A percentile compares a stretch with the other conserved stretches of the same genome.
These are phyloP conservation scores for Cladophialophora exuberans DNA, from an alignment of 2,329 filamentous ascomycete species.

Conservation along the genomic window DNA sequence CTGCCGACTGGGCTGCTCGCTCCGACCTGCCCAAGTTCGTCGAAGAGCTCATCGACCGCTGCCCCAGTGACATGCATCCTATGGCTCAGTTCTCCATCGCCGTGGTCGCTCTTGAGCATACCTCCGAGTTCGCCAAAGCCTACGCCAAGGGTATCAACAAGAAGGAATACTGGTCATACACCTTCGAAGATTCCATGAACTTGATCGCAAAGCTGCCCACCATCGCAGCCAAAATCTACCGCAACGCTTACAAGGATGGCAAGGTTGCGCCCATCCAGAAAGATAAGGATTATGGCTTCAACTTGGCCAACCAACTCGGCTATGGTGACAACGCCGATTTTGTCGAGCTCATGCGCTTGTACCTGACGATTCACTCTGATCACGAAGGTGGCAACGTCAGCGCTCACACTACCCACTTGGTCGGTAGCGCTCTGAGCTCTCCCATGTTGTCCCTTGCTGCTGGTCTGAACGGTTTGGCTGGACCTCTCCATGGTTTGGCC, in stretches of 20 bases:
- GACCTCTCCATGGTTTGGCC: constrained; percentile 96
- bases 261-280: constrained; percentile 95
- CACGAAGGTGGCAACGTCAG: constrained; percentile 99
- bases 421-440: constrained; percentile 94
- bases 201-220: constrained; percentile 99
- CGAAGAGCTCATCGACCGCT: constrained; percentile 99
- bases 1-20: constrained; percentile 97
- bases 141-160: constrained; percentile 99
- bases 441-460: constrained; percentile 95
- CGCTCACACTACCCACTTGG: constrained; percentile 97
- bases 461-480: constrained; percentile 96
- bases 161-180: constrained; percentile 99
- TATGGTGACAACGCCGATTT: constrained; percentile 96
- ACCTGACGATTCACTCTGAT: constrained; percentile 99
- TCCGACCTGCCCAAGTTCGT: constrained; percentile 97
- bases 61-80: constrained; percentile 97
- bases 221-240: constrained; percentile 98
- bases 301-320: constrained; percentile 99
- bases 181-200: constrained; percentile 99
- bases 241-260: constrained; percentile 99
- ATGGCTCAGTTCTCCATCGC: constrained; percentile 99
- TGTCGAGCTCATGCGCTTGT: constrained; percentile 96
- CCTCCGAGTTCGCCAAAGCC: constrained; percentile 95
- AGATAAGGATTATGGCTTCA: constrained; percentile 99
- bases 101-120: constrained; percentile 97